Conservation (phyloP, 805 yeast species). For the Starmerella floris region DNA sequence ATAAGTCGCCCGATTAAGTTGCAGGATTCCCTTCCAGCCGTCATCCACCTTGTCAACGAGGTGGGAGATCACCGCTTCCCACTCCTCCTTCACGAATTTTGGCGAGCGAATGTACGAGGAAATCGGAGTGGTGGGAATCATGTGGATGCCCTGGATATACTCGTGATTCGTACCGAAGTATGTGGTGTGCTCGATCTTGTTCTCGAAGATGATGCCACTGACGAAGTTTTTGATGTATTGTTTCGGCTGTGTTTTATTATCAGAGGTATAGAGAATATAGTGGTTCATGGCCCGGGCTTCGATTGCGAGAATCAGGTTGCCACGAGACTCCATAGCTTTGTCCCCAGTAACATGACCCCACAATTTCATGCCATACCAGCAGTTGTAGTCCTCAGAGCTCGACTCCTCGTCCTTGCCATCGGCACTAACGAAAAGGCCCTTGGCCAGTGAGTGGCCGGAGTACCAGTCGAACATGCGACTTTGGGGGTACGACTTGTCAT, state of each 20-base stretch:
- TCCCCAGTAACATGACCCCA: slow-evolving; percentile 55
- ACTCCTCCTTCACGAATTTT: slow-evolving; percentile 40
- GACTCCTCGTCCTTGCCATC: slow-evolving; percentile 67
- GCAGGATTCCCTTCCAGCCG: slow-evolving; percentile 58
- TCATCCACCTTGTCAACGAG: slow-evolving; percentile 34
- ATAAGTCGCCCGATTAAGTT: slow-evolving; percentile 54
- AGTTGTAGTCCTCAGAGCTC: slow-evolving; percentile 57
- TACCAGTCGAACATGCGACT: slow-evolving; percentile 58
- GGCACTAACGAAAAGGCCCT: slow-evolving; percentile 46
- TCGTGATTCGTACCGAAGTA: slow-evolving; percentile 50
- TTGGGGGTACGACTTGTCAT: slow-evolving; percentile 47
- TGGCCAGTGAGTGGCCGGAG: slow-evolving; percentile 65
- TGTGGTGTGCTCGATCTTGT: slow-evolving; percentile 59
- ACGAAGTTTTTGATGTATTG: slow-evolving; percentile 45
- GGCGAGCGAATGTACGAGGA: slow-evolving; percentile 44
- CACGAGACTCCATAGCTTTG: slow-evolving; percentile 38
- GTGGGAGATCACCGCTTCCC: slow-evolving; percentile 38
- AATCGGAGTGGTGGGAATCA: slow-evolving; percentile 57
- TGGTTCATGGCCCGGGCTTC: slow-evolving; percentile 41
- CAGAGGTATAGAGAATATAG: slow-evolving; percentile 40
- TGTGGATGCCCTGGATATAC: slow-evolving; percentile 67
- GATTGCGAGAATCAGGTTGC: slow-evolving; percentile 45
- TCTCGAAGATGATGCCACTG: slow-evolving; percentile 57
- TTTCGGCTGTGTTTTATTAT: slow-evolving; percentile 40
- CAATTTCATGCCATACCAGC: slow-evolving; percentile 52